Evolutionary conservation across 352 stramenopile species (phyloP).

Genomic region (Phytopythium vexans): DNA sequence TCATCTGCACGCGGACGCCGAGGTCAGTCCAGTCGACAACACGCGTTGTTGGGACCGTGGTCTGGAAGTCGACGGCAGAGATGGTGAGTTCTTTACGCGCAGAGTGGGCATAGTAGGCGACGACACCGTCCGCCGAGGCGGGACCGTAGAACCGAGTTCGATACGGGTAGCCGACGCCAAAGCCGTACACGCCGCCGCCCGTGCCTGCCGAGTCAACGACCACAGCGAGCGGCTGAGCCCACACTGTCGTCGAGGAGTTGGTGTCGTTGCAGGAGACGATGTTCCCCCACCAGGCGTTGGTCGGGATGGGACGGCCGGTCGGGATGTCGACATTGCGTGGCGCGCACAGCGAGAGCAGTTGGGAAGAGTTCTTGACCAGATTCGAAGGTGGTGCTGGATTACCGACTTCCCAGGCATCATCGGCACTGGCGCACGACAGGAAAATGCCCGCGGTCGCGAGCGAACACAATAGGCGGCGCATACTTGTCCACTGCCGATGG

Average conservation of each 20-base stretch:
- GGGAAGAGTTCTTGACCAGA: constrained; percentile 34
- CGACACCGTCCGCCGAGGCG: constrained; percentile 25
- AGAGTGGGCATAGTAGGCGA: constrained; percentile 57
- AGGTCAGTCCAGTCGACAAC: constrained; percentile 66
- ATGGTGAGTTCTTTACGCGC: constrained; percentile 62
- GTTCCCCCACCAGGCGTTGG: constrained; percentile 84
- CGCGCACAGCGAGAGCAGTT: constrained; percentile 38
- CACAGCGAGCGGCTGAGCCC: constrained; percentile 68
- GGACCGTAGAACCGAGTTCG: constrained; percentile 64
- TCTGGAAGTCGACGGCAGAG: constrained; percentile 50
- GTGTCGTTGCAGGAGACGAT: constrained; percentile 56
- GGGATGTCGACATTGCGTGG: constrained; percentile 57
- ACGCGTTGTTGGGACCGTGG: constrained; percentile 34
- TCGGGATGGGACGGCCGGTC: constrained; percentile 50
- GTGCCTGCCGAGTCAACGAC: constrained; percentile 33
- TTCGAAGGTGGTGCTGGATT: constrained; percentile 24
- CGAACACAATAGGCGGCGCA: not conserved
- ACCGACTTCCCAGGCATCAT: constrained; percentile 49
- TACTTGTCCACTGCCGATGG: not conserved
- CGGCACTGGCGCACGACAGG: not conserved
- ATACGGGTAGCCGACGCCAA: constrained; percentile 63
- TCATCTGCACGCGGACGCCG: constrained; percentile 52
- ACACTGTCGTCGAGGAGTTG: constrained; percentile 59
- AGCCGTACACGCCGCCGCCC: constrained; percentile 22
- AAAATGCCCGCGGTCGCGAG: constrained; percentile 10